phyloP scores from a whole-genome alignment of 2,329 filamentous ascomycete species.

The Hymenoscyphus scutula region DNA sequence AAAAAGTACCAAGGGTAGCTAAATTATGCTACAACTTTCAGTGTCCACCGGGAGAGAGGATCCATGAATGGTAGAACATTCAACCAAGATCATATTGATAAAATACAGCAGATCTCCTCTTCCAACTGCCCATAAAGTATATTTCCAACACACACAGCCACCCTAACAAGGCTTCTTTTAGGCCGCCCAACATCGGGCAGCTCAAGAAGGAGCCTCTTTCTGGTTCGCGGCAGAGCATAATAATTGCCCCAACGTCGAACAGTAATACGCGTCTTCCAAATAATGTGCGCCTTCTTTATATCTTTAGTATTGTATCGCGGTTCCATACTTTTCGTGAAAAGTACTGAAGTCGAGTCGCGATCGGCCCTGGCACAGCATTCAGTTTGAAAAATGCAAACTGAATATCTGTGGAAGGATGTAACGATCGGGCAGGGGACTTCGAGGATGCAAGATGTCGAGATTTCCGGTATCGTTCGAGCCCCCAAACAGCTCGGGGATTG shows the following conservation, averaged over 20 bases:
- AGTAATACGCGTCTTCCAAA: constrained; percentile 1
- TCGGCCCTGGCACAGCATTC: not conserved
- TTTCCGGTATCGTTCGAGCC: not conserved
- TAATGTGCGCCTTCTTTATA: not conserved
- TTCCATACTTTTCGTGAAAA: not conserved
- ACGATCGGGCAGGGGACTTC: not conserved
- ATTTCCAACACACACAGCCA: not conserved
- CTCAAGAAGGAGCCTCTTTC: constrained; percentile 17
- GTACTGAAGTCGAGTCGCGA: not conserved
- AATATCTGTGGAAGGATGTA: not conserved
- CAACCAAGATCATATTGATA: too few species aligned
- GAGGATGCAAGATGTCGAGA: not conserved
- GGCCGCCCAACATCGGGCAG: constrained; percentile 14
- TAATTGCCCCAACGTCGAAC: not conserved
- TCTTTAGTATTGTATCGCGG: not conserved
- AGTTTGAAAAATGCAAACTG: not conserved
- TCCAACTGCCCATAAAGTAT: too few species aligned
- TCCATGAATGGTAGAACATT: too few species aligned
- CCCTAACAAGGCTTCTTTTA: not conserved
- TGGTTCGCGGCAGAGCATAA: constrained; percentile 5
- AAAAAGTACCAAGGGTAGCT: too few species aligned
- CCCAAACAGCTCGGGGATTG: not conserved
- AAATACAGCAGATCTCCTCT: too few species aligned
- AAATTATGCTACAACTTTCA: too few species aligned
- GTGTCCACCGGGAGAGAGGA: too few species aligned